phyloP scores from a whole-genome alignment of 2,329 filamentous ascomycete genomes.

The Sporothrix pseudoabietina region DNA sequence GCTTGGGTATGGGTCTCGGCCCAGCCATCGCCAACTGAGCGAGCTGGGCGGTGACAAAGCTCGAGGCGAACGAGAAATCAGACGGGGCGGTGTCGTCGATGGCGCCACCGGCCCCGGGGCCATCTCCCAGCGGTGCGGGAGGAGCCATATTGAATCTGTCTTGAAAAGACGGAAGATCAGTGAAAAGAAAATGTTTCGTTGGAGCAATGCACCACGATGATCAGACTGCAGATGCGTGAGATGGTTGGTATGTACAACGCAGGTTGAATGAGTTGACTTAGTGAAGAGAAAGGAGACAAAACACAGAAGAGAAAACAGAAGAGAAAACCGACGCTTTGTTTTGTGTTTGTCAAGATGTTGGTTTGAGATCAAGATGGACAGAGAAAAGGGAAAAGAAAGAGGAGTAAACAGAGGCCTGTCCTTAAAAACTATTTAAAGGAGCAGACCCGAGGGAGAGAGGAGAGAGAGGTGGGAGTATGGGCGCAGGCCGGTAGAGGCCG shows the following conservation, averaged over 20 bases:
- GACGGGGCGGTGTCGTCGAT: not conserved
- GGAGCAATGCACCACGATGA: not conserved
- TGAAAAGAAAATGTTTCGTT: not conserved
- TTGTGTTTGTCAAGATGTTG: not conserved
- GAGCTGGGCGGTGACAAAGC: constrained; percentile 23
- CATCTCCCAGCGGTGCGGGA: constrained; percentile 21
- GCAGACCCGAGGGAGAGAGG: not conserved
- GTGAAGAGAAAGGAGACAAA: not conserved
- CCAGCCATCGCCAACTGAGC: constrained; percentile 8
- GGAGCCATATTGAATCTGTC: constrained; percentile 10
- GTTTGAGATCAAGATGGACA: not conserved
- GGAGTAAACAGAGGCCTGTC: not conserved
- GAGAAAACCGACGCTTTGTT: not conserved
- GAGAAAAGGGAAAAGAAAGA: not conserved
- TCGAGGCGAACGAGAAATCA: constrained; percentile 22
- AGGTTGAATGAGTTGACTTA: not conserved
- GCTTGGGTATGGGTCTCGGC: not conserved
- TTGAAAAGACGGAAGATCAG: not conserved
- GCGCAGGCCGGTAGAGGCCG: not conserved
- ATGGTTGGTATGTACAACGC: not conserved
- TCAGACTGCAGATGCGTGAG: not conserved
- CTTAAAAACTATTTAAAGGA: constrained; percentile 3
- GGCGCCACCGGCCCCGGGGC: not conserved
- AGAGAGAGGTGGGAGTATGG: not conserved
- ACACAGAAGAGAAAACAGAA: not conserved